Evolutionary conservation across 139 green algal species (phyloP), one percentile per base, ranked within the genome.

Genomic region (Chlamydomonas asymmetrica): DNA sequence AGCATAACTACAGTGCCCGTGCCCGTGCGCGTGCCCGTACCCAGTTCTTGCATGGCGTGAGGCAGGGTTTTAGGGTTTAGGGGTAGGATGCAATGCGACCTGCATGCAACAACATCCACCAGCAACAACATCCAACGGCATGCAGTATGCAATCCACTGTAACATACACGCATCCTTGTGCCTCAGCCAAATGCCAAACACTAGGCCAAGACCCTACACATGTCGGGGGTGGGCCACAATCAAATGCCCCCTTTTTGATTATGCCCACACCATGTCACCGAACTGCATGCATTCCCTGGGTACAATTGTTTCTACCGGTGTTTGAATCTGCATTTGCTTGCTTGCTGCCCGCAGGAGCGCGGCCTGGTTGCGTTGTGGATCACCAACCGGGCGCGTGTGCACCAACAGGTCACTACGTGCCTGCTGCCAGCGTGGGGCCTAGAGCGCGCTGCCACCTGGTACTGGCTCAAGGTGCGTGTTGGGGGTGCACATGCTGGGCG

Each of bases 331-430:
- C 50, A 49, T 35, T 63, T 57, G 32, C 45, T 48, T n/a, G n/a
- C 10, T n/a, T 63, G 27, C 22, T 40, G 38, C 48, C 80, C 91
- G 82, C 74, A 83, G 27, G 68, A 72, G 31, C 76, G 83, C 34
- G 84, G 77, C 23, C 41, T 97, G 59, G 74, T 97, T 49, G 84
- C 82, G 6, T 63, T 97, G 61, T 97, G 92, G 92, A 73, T 97
- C 41, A 97, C 92, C 32, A 97, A 96, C 49, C 75, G 92, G 9
- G 88, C 90, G 79, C 85, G 87, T 31, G 79, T 91, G 27, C 79
- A 82, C 34, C 78, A 79, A 5, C 97, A 94, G 74, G 77, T 92
- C 23, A 64, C 87, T 9, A 18, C 81, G 49, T 78, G 95, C 76
- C 89, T 96, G 81, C 82, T 97, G 64, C 77, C 91, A 4, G 61